phyloP scores from a whole-genome alignment of 495 filamentous ascomycete species.

The Aspergillus mulundensis region DNA sequence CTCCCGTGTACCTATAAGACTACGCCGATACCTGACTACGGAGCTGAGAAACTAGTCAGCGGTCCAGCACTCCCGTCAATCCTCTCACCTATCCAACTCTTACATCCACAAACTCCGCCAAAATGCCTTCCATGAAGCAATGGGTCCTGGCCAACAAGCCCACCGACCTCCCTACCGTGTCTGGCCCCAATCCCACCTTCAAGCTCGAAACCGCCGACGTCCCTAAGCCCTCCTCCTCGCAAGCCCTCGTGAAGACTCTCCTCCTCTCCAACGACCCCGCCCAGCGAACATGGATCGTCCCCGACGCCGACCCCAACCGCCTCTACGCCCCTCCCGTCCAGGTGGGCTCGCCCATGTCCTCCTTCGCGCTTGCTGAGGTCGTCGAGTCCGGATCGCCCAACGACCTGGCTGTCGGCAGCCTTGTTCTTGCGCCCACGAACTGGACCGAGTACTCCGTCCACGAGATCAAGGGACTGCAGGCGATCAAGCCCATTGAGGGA shows the following conservation, averaged over 20 bases:
- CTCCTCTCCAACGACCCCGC: slow-evolving; percentile 68
- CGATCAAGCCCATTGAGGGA: slow-evolving; percentile 28
- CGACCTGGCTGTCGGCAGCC: slow-evolving; percentile 27
- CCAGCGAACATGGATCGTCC: slow-evolving; percentile 62
- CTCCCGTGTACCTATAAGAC: neutral
- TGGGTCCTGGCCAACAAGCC: slow-evolving; percentile 38
- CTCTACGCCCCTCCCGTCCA: slow-evolving; percentile 58
- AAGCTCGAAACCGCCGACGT: slow-evolving; percentile 40
- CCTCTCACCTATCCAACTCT: too few species aligned
- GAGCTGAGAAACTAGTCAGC: too few species aligned
- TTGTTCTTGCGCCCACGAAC: slow-evolving; percentile 34
- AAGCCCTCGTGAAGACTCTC: slow-evolving; percentile 56
- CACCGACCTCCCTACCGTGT: slow-evolving; percentile 7
- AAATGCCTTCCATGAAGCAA: slow-evolving; percentile 23
- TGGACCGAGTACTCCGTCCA: slow-evolving; percentile 52
- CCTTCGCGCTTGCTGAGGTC: slow-evolving; percentile 45
- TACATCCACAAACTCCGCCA: neutral
- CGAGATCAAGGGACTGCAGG: slow-evolving; percentile 28
- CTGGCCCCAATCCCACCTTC: slow-evolving; percentile 40
- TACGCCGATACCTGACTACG: neutral
- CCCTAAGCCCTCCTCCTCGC: slow-evolving; percentile 42
- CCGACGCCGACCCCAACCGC: slow-evolving; percentile 36
- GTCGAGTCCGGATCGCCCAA: slow-evolving; percentile 30
- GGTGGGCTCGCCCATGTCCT: slow-evolving; percentile 57
- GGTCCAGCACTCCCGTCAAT: too few species aligned